Percentiles rank a stretch among this genome's conserved stretches.
phyloP scores from a whole-genome alignment of 306 rosid genomes.

The Astragalus glycyphyllos region DNA sequence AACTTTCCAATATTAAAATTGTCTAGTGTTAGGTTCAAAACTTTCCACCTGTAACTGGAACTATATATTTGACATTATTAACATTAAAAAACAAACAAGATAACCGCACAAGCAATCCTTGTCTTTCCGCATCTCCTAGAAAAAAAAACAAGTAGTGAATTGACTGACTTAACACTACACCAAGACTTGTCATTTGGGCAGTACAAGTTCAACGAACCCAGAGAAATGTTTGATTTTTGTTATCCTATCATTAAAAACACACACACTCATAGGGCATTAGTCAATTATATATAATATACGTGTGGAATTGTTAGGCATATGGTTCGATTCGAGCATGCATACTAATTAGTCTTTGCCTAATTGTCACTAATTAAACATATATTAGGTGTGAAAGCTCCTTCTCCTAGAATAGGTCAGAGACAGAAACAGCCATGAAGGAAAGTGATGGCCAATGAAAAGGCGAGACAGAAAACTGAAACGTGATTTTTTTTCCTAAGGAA shows the following conservation, averaged over 20 bases:
- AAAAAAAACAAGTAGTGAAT: slow-evolving; percentile 11
- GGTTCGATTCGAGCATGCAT: slow-evolving; percentile 22
- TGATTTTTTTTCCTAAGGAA: not conserved
- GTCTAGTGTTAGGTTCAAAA: slow-evolving; percentile 32
- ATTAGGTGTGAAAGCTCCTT: slow-evolving; percentile 52
- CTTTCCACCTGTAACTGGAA: slow-evolving; percentile 25
- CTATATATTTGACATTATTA: not conserved
- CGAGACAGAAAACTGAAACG: not conserved
- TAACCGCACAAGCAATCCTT: not conserved
- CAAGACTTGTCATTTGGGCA: not conserved
- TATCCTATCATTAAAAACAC: not conserved
- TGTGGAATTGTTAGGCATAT: slow-evolving; percentile 46
- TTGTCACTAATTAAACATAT: slow-evolving; percentile 32
- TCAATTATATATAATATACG: slow-evolving; percentile 30
- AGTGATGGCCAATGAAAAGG: not conserved
- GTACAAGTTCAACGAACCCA: slow-evolving; percentile 8
- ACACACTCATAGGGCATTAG: slow-evolving; percentile 28
- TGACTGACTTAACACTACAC: slow-evolving; percentile 21
- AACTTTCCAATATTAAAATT: slow-evolving; percentile 26
- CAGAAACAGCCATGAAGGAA: slow-evolving; percentile 34
- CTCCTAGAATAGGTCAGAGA: slow-evolving; percentile 33
- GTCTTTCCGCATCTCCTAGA: not conserved
- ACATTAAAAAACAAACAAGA: not conserved
- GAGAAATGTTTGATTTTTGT: slow-evolving; percentile 1
- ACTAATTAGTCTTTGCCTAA: slow-evolving; percentile 39